Conservation (phyloP, 495 filamentous ascomycete species). For the Daldinia decipiens region DNA sequence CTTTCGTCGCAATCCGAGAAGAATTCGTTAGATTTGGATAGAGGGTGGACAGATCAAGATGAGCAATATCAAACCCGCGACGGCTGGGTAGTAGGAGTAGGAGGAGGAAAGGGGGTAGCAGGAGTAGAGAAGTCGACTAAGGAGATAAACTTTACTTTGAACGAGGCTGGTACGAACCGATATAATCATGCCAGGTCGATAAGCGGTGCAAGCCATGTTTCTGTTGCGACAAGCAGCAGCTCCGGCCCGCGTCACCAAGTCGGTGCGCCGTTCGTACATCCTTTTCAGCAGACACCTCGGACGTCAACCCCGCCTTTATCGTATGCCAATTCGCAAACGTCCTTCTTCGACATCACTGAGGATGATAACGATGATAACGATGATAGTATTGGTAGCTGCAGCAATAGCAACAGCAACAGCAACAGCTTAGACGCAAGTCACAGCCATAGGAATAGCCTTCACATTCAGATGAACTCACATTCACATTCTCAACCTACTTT, state of each 20-base stretch:
- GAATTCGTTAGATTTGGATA: constrained; percentile 64
- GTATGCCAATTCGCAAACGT: constrained; percentile 62
- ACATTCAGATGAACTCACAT: constrained; percentile 40
- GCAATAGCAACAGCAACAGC: constrained; percentile 18
- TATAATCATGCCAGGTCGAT: constrained; percentile 63
- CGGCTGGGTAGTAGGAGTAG: constrained; percentile 35
- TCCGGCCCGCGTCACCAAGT: constrained; percentile 47
- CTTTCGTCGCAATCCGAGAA: constrained; percentile 61
- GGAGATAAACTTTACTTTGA: constrained; percentile 32
- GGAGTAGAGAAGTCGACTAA: constrained; percentile 35
- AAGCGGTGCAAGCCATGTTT: constrained; percentile 61
- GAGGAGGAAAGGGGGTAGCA: constrained; percentile 13
- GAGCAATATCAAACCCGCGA: constrained; percentile 44
- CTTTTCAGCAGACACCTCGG: constrained; percentile 67
- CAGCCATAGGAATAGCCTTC: constrained; percentile 35
- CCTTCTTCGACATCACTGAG: constrained; percentile 61
- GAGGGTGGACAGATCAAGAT: constrained; percentile 61
- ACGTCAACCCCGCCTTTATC: constrained; percentile 65
- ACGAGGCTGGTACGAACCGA: constrained; percentile 35
- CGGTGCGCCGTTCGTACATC: constrained; percentile 62
- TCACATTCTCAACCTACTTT: constrained; percentile 43
- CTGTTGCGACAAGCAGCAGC: constrained; percentile 55
- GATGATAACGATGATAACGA: constrained; percentile 54
- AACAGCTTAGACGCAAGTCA: constrained; percentile 13
- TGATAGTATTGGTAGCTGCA: constrained; percentile 1